A percentile compares a stretch with the other conserved stretches of the same genome.
phyloP scores from a whole-genome alignment of 768 basidiomycete genomes.

The Boletus patriciae region DNA sequence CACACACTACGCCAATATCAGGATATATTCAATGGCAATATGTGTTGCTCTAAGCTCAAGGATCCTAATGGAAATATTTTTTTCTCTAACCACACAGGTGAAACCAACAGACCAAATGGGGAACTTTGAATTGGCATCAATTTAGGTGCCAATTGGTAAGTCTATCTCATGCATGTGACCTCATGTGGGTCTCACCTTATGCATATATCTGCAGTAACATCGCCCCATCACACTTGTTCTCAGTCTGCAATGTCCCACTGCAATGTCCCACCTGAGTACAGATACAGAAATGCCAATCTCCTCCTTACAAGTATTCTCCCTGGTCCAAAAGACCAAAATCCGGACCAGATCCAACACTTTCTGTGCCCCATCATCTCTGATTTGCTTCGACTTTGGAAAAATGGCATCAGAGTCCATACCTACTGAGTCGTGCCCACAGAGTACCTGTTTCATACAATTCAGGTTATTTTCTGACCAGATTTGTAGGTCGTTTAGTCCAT shows the following conservation, averaged over 20 bases:
- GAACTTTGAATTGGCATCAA: background rate
- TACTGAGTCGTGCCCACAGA: background rate
- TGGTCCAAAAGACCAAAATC: background rate
- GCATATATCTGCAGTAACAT: background rate
- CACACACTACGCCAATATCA: background rate
- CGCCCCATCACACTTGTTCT: background rate
- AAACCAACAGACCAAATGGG: background rate
- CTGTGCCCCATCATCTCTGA: background rate
- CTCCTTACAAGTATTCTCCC: background rate
- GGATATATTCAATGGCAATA: background rate
- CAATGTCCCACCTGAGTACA: background rate
- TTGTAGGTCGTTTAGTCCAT: background rate
- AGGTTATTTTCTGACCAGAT: background rate
- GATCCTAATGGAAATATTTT: background rate
- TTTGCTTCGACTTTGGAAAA: background rate
- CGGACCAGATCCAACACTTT: background rate
- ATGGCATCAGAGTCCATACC: background rate
- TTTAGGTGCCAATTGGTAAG: background rate
- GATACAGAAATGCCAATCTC: background rate
- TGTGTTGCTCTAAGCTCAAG: background rate
- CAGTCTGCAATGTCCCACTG: too few species aligned
- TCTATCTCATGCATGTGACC: too few species aligned
- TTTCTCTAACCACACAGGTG: background rate
- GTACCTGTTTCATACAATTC: too few species aligned
- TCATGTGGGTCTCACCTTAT: too few species aligned